Evolutionary conservation across 148 eudicot species (phyloP).

Genomic region (Silene uniflora): DNA sequence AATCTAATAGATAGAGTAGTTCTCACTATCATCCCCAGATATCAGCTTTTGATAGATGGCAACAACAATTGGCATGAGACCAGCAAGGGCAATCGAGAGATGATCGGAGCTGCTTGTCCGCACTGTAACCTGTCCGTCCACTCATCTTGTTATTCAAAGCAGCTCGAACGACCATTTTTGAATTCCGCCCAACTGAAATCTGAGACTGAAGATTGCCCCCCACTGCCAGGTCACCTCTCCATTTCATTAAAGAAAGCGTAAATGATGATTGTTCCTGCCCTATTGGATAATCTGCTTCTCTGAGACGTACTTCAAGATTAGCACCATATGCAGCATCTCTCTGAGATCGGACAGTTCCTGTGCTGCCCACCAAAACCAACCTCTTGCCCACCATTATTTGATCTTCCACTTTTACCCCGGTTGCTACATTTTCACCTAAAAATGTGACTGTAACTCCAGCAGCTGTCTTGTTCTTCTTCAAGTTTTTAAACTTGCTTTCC

Average conservation of each 20-base stretch:
- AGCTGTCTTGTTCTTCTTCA: conserved; percentile 73
- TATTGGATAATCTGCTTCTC: conserved; percentile 55
- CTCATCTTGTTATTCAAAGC: conserved; percentile 88
- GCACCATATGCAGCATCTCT: conserved; percentile 70
- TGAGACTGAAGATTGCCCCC: conserved; percentile 65
- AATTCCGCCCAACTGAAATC: conserved; percentile 63
- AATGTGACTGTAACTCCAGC: conserved; percentile 72
- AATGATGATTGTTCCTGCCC: conserved; percentile 58
- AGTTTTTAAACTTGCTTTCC: conserved; percentile 64
- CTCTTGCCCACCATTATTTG: conserved; percentile 64
- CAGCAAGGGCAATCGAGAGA: conserved; percentile 64
- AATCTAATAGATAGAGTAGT: conserved; percentile 57
- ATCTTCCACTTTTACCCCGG: conserved; percentile 80
- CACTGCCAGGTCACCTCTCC: conserved; percentile 62
- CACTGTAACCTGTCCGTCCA: conserved; percentile 87
- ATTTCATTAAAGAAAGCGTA: conserved; percentile 50
- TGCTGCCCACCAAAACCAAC: conserved; percentile 59
- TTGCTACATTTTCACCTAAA: conserved; percentile 74
- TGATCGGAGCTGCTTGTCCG: conserved; percentile 90
- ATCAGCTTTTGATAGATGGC: conserved; percentile 61
- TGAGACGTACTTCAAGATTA: conserved; percentile 51
- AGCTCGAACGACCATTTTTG: conserved; percentile 75
- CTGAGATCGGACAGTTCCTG: conserved; percentile 53
- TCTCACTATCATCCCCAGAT: conserved; percentile 52
- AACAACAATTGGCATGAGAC: conserved; percentile 57